Evolutionary conservation across 2,329 filamentous ascomycete species (phyloP).

Genomic region (Nigrograna mackinnonii): DNA sequence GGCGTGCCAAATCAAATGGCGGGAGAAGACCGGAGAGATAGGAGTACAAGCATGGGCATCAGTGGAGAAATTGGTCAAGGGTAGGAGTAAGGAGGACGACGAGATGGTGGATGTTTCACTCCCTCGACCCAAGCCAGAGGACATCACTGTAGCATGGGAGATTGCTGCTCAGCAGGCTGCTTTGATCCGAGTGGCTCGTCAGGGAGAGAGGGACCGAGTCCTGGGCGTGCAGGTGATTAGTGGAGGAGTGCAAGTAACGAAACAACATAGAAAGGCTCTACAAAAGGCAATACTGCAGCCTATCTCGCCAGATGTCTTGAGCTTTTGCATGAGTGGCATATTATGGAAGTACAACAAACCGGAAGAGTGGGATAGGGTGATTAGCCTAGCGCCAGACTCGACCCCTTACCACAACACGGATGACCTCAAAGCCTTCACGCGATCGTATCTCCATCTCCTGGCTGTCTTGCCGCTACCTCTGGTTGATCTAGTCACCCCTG

Average conservation of each 20-base stretch:
- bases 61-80: conserved; percentile 36
- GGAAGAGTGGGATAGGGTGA: conserved; percentile 32
- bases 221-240: neutral
- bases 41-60: conserved; percentile 38
- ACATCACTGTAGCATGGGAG: conserved; percentile 34
- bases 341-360: conserved; percentile 36
- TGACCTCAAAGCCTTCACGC: conserved; percentile 44
- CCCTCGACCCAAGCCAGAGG: conserved; percentile 27
- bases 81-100: conserved; percentile 31
- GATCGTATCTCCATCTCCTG: conserved; percentile 48
- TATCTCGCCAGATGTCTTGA: conserved; percentile 43
- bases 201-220: conserved; percentile 5
- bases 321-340: conserved; percentile 46
- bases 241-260: conserved; percentile 23
- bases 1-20: conserved; percentile 42
- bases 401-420: conserved; percentile 45
- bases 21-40: conserved; percentile 21
- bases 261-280: conserved; percentile 35
- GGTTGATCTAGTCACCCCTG: conserved; percentile 34
- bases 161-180: conserved; percentile 21
- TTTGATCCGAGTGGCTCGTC: conserved; percentile 28
- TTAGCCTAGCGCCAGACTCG: conserved; percentile 44
- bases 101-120: conserved; percentile 37
- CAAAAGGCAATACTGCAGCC: conserved; percentile 30
- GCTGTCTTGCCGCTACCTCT: conserved; percentile 42